Evolutionary conservation across 306 rosid genomes (phyloP).

Genomic region (Vicia sativa): DNA sequence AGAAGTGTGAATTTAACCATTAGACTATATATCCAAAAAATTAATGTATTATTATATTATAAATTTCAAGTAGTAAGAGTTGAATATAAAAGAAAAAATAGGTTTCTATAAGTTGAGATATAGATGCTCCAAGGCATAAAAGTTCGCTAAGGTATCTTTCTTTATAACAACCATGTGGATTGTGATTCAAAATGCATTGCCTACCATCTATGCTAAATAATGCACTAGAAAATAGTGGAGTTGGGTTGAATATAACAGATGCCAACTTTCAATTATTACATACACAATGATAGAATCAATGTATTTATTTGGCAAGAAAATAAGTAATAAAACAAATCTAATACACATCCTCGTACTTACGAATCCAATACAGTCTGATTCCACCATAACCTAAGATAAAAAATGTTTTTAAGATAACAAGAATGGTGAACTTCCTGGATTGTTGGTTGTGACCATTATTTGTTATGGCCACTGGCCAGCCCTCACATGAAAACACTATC

Average conservation of each 20-base stretch:
- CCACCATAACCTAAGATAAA: conserved; percentile 46
- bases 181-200: background rate
- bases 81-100: too few relatives aligned
- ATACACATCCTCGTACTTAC: background rate
- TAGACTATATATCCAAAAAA: too few relatives aligned
- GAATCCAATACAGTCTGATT: background rate
- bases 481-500: background rate
- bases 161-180: background rate
- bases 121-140: too few relatives aligned
- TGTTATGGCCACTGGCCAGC: background rate
- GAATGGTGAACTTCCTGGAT: conserved; percentile 44
- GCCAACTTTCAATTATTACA: background rate
- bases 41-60: too few relatives aligned
- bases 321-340: background rate
- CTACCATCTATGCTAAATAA: background rate
- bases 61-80: too few relatives aligned
- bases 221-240: background rate
- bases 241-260: background rate
- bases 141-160: too few relatives aligned
- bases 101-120: too few relatives aligned
- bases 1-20: too few relatives aligned
- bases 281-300: background rate
- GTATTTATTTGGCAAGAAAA: too few relatives aligned
- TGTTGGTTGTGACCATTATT: conserved; percentile 43
- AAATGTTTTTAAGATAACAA: conserved; percentile 38